These are phyloP conservation scores for Trametopsis cervina DNA, from an alignment of 768 basidiomycete species.

Conservation along the genomic window DNA sequence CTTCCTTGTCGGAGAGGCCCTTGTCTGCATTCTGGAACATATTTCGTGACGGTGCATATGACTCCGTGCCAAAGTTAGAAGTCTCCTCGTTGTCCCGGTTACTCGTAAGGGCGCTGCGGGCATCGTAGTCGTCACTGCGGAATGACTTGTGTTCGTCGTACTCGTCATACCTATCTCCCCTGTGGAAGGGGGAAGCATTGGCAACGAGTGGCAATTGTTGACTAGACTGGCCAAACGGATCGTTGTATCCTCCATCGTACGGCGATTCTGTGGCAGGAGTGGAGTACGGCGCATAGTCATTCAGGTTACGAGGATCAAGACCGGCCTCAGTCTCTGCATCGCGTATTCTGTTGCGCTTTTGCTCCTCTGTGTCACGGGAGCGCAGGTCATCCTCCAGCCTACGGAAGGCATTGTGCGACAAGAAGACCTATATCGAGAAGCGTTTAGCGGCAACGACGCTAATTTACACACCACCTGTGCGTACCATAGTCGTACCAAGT, in stretches of 20 bases:
- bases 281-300: slow-evolving; percentile 75
- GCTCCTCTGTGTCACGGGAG: slow-evolving; percentile 77
- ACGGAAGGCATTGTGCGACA: slow-evolving; percentile 83
- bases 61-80: slow-evolving; percentile 85
- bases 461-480: slow-evolving; percentile 13
- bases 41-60: slow-evolving; percentile 89
- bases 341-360: slow-evolving; percentile 70
- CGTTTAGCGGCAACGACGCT: slow-evolving; percentile 5
- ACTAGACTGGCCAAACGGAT: slow-evolving; percentile 52
- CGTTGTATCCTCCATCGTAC: slow-evolving; percentile 38
- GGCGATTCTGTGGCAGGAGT: slow-evolving; percentile 41
- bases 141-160: slow-evolving; percentile 71
- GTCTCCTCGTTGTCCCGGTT: slow-evolving; percentile 73
- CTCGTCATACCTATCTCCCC: slow-evolving; percentile 69
- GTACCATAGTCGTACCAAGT: slow-evolving; percentile 78
- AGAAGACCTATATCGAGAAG: slow-evolving; percentile 58
- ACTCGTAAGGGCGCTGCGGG: slow-evolving; percentile 69
- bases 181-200: slow-evolving; percentile 77
- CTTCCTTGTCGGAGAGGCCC: slow-evolving; percentile 68
- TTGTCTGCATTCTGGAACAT: slow-evolving; percentile 90
- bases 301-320: slow-evolving; percentile 44
- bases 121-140: slow-evolving; percentile 74
- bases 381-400: slow-evolving; percentile 83
- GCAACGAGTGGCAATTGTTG: slow-evolving; percentile 79
- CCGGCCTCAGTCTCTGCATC: slow-evolving; percentile 72